These are phyloP conservation scores for Eudorina sp. DNA, from an alignment of 139 green algal genomes.

Conservation along the genomic window DNA sequence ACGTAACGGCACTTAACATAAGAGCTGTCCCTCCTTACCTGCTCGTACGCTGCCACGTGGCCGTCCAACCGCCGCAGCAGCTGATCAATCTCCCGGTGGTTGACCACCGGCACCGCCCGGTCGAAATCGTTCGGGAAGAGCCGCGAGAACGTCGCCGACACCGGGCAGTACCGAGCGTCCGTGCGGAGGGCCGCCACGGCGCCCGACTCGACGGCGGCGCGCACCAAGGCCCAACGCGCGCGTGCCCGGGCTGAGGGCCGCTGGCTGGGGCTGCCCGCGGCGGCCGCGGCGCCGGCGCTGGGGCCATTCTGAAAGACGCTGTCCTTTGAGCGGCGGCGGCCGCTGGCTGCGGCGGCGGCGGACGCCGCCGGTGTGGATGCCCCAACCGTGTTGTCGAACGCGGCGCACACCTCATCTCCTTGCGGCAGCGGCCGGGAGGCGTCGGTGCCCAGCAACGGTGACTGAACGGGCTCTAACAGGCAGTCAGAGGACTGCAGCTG, in stretches of 20 bases:
- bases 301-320: too few species aligned
- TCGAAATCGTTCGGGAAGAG: conserved; percentile 79
- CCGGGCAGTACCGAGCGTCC: neutral
- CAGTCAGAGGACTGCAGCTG: too few species aligned
- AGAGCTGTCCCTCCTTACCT: neutral
- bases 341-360: too few species aligned
- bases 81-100: conserved; percentile 67
- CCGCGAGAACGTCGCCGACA: conserved; percentile 47
- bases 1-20: too few species aligned
- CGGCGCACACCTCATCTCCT: too few species aligned
- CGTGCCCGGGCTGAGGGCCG: neutral
- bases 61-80: conserved; percentile 62
- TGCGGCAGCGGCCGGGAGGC: too few species aligned
- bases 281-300: neutral
- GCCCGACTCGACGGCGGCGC: neutral
- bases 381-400: too few species aligned
- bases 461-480: too few species aligned
- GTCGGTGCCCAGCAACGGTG: too few species aligned
- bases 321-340: too few species aligned
- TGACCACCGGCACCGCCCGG: conserved; percentile 56
- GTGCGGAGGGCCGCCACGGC: neutral
- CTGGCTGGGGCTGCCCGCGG: neutral
- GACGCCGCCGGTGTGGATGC: too few species aligned
- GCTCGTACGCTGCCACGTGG: conserved; percentile 17
- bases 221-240: conserved; percentile 16